phyloP scores from a whole-genome alignment of 306 rosid genomes.

The Parietaria judaica region DNA sequence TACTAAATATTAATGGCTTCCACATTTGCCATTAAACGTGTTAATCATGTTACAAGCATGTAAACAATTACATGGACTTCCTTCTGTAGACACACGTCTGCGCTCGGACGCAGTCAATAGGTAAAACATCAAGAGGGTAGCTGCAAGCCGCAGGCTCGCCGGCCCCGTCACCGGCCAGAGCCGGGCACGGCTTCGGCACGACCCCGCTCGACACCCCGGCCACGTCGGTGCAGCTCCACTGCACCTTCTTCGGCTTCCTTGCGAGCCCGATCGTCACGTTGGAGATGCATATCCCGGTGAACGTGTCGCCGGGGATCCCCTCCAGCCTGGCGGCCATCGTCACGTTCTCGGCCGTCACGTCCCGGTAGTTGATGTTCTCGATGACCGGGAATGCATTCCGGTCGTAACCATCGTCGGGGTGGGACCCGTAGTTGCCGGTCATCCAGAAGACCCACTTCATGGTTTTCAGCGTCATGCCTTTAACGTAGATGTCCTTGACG shows the following conservation, averaged over 20 bases:
- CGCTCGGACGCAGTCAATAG: constrained; percentile 37
- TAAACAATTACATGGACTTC: constrained; percentile 15
- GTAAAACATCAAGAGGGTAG: constrained; percentile 47
- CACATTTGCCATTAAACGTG: no score
- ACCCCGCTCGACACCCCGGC: constrained; percentile 57
- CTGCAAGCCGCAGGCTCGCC: constrained; percentile 26
- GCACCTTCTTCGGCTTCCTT: constrained; percentile 43
- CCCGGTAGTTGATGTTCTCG: constrained; percentile 44
- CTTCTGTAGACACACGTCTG: constrained; percentile 43
- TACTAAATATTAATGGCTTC: no score
- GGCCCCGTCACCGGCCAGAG: constrained; percentile 43
- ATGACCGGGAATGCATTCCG: constrained; percentile 60
- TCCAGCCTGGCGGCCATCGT: constrained; percentile 61
- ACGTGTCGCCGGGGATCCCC: constrained; percentile 53
- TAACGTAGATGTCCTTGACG: constrained; percentile 62
- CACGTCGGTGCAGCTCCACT: constrained; percentile 58
- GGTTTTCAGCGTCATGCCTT: constrained; percentile 48
- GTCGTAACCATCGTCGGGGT: constrained; percentile 52
- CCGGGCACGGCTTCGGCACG: constrained; percentile 49
- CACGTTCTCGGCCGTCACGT: constrained; percentile 56
- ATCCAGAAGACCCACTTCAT: constrained; percentile 87
- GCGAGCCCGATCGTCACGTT: constrained; percentile 58
- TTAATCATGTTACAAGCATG: not conserved
- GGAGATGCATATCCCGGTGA: constrained; percentile 63
- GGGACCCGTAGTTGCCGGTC: constrained; percentile 70